Conservation (phyloP, 257 asterid genomes). For the Verbena officinalis region DNA sequence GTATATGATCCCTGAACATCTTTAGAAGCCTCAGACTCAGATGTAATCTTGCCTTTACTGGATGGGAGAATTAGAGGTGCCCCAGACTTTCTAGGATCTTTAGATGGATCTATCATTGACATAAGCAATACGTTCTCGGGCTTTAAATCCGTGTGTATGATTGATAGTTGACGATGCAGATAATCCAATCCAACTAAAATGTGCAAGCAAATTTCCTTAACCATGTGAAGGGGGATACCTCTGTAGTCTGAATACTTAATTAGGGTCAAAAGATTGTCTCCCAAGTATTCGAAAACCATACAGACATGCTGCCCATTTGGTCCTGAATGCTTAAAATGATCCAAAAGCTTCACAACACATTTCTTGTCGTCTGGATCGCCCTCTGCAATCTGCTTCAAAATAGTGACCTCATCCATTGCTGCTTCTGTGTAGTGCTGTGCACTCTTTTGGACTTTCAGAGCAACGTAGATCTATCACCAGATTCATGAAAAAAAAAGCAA, state of each 20-base stretch:
- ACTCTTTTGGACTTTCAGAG: constrained; percentile 84
- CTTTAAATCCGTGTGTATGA: constrained; percentile 88
- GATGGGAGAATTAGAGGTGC: constrained; percentile 57
- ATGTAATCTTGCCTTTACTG: constrained; percentile 47
- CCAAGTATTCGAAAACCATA: constrained; percentile 85
- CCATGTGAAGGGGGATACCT: constrained; percentile 74
- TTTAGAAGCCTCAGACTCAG: constrained; percentile 52
- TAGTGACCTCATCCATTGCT: constrained; percentile 87
- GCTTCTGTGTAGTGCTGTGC: constrained; percentile 90
- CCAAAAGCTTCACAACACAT: constrained; percentile 84
- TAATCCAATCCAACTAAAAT: constrained; percentile 77
- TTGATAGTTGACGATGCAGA: constrained; percentile 80
- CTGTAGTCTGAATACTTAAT: constrained; percentile 76
- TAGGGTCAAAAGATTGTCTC: constrained; percentile 82
- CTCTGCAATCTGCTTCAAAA: constrained; percentile 77
- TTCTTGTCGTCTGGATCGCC: constrained; percentile 77
- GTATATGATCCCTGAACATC: constrained; percentile 49
- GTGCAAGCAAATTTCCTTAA: constrained; percentile 78
- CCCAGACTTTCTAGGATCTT: constrained; percentile 68
- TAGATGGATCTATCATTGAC: constrained; percentile 72
- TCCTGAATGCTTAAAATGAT: constrained; percentile 87
- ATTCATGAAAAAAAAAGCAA: constrained; percentile 2
- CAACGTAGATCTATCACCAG: constrained; percentile 59
- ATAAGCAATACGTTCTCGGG: constrained; percentile 77
- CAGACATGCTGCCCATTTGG: constrained; percentile 91